phyloP scores from a whole-genome alignment of 2,329 filamentous ascomycete genomes.

The Escovopsis sp. region DNA sequence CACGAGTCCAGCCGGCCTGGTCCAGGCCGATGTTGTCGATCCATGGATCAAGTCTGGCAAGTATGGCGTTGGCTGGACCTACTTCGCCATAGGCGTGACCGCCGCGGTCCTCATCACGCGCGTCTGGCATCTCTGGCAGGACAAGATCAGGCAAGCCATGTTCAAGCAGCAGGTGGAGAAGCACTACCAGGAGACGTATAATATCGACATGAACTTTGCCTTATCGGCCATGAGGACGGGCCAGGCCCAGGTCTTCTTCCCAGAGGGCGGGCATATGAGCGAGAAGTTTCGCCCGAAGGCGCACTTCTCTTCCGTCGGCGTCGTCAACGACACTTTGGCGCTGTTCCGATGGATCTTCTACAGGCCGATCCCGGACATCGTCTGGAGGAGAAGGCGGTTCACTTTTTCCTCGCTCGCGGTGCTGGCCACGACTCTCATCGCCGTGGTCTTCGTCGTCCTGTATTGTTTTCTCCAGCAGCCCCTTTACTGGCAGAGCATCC shows the following conservation, averaged over 20 bases:
- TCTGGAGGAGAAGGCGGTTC: slow-evolving; percentile 51
- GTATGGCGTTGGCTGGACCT: slow-evolving; percentile 78
- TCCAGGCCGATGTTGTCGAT: slow-evolving; percentile 53
- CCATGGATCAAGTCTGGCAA: slow-evolving; percentile 73
- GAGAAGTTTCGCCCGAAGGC: slow-evolving; percentile 49
- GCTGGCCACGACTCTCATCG: slow-evolving; percentile 50
- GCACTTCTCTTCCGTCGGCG: slow-evolving; percentile 59
- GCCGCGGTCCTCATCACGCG: slow-evolving; percentile 53
- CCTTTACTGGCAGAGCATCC: slow-evolving; percentile 77
- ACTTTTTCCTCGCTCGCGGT: slow-evolving; percentile 72
- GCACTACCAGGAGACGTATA: slow-evolving; percentile 42
- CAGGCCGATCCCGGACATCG: slow-evolving; percentile 63
- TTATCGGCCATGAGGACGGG: slow-evolving; percentile 32
- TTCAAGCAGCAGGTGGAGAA: slow-evolving; percentile 70
- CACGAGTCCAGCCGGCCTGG: slow-evolving; percentile 44
- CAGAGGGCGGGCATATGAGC: slow-evolving; percentile 43
- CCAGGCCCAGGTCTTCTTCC: slow-evolving; percentile 58
- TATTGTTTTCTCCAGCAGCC: slow-evolving; percentile 83
- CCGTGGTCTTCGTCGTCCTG: slow-evolving; percentile 57
- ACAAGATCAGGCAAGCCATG: slow-evolving; percentile 80
- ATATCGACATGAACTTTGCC: slow-evolving; percentile 32
- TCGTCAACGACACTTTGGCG: slow-evolving; percentile 68
- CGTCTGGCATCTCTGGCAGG: slow-evolving; percentile 80
- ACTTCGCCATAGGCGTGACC: slow-evolving; percentile 65
- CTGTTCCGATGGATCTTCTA: slow-evolving; percentile 82